Conservation (phyloP, 2,329 filamentous ascomycete species). For the Elsinoe arachidis region DNA sequence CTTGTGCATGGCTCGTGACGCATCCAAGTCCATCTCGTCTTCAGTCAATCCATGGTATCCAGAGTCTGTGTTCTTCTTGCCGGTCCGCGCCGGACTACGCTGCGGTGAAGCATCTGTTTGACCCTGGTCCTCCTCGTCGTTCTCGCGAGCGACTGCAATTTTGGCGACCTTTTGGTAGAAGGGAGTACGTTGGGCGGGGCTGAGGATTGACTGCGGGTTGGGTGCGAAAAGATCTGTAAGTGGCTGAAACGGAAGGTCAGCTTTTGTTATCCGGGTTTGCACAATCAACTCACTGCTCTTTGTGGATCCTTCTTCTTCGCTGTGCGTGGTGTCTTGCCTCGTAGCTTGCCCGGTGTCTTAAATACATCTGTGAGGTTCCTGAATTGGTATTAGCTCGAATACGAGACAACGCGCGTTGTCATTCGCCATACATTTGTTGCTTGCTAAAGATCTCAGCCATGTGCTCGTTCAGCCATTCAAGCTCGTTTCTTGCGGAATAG, state of each 20-base stretch:
- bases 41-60: conserved; percentile 62
- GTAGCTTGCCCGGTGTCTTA: conserved; percentile 79
- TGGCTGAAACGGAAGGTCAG: conserved; percentile 36
- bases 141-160: conserved; percentile 51
- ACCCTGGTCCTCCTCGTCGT: conserved; percentile 21
- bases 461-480: conserved; percentile 98
- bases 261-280: conserved; percentile 48
- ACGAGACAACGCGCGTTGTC: too few relatives aligned
- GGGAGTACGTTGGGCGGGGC: conserved; percentile 36
- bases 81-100: conserved; percentile 27
- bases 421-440: conserved; percentile 60
- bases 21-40: conserved; percentile 40
- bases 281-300: conserved; percentile 52
- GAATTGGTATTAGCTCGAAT: conserved; percentile 22
- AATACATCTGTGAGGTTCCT: conserved; percentile 94
- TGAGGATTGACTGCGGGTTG: conserved; percentile 29
- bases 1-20: neutral
- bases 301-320: conserved; percentile 50
- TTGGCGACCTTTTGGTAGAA: conserved; percentile 48
- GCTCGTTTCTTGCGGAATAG: conserved; percentile 83
- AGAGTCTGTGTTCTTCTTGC: conserved; percentile 47
- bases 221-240: conserved; percentile 41
- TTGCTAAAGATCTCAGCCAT: conserved; percentile 90
- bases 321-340: conserved; percentile 71
- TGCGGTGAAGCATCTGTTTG: conserved; percentile 21